Conservation (phyloP, 2,329 filamentous ascomycete species). For the Sarocladiaceae sp. region DNA sequence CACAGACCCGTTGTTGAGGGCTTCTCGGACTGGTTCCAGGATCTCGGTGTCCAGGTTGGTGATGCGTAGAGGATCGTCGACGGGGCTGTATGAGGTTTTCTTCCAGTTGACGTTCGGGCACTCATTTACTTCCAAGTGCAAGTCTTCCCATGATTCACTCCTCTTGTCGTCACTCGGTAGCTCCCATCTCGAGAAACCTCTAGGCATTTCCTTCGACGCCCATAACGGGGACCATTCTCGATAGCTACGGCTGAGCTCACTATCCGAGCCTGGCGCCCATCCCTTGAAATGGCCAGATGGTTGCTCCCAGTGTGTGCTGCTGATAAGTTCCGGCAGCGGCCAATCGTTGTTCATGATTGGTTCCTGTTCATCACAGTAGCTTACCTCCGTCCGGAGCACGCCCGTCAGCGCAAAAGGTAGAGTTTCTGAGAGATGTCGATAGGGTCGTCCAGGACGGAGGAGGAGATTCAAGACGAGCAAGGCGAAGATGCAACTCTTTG, state of each 20-base stretch:
- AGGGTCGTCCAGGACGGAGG: conserved; percentile 23
- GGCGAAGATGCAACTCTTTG: conserved; percentile 14
- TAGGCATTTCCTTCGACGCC: conserved; percentile 20
- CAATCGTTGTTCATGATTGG: conserved; percentile 19
- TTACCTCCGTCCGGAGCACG: conserved; percentile 19
- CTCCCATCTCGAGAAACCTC: conserved; percentile 24
- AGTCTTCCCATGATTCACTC: conserved; percentile 11
- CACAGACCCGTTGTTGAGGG: conserved; percentile 14
- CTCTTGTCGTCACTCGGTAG: conserved; percentile 18
- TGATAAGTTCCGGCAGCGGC: conserved; percentile 24
- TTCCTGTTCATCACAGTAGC: conserved; percentile 20
- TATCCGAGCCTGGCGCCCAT: conserved; percentile 23
- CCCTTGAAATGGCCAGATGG: conserved; percentile 24
- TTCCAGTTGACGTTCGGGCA: not conserved
- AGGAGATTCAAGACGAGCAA: conserved; percentile 18
- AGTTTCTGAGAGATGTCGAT: conserved; percentile 24
- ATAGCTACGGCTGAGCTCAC: conserved; percentile 19
- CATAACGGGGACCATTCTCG: conserved; percentile 20
- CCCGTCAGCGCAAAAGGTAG: conserved; percentile 24
- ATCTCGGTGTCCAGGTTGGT: conserved; percentile 24
- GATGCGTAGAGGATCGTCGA: conserved; percentile 24
- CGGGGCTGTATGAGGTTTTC: conserved; percentile 18
- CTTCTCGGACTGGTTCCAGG: conserved; percentile 12
- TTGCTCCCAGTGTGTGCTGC: conserved; percentile 19
- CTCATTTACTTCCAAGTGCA: conserved; percentile 10